These are phyloP conservation scores for Pseudogymnoascus sp. DNA, from an alignment of 2,329 filamentous ascomycete species.

Conservation along the genomic window DNA sequence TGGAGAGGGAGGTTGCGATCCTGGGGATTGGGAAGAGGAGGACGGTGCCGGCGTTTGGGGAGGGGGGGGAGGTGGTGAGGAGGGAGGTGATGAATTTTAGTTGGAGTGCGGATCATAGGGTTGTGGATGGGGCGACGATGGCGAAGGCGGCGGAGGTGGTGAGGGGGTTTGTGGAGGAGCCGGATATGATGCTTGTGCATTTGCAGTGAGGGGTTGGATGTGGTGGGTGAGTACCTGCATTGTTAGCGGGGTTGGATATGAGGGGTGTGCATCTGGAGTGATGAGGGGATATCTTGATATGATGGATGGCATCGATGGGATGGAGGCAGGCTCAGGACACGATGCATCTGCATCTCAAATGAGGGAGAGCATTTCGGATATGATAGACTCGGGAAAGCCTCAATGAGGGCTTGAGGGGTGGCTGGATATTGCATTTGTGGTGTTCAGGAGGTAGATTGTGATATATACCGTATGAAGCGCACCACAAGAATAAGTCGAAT, in stretches of 20 bases:
- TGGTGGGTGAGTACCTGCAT: neutral
- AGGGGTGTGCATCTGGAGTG: neutral
- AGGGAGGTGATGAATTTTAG: constrained; percentile 84
- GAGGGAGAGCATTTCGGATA: neutral
- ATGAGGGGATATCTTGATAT: neutral
- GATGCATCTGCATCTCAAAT: neutral
- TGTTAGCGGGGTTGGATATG: neutral
- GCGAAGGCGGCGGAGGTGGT: constrained; percentile 82
- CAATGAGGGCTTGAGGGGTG: neutral
- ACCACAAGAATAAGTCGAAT: neutral
- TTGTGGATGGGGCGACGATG: constrained; percentile 91
- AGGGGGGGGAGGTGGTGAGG: constrained; percentile 49
- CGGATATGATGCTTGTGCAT: constrained; percentile 78
- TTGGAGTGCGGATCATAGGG: constrained; percentile 92
- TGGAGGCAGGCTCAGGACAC: neutral
- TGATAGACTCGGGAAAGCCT: neutral
- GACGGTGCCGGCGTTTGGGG: constrained; percentile 68
- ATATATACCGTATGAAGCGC: neutral
- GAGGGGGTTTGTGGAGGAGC: constrained; percentile 68
- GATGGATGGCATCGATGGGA: neutral
- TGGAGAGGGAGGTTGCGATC: constrained; percentile 85
- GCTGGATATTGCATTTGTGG: neutral
- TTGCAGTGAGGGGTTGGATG: constrained; percentile 47
- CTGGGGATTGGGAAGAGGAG: constrained; percentile 77
- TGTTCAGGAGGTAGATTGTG: constrained; percentile 1